Evolutionary conservation across 169 alveolate genomes (phyloP).

Genomic region (Eimeria tenella): DNA sequence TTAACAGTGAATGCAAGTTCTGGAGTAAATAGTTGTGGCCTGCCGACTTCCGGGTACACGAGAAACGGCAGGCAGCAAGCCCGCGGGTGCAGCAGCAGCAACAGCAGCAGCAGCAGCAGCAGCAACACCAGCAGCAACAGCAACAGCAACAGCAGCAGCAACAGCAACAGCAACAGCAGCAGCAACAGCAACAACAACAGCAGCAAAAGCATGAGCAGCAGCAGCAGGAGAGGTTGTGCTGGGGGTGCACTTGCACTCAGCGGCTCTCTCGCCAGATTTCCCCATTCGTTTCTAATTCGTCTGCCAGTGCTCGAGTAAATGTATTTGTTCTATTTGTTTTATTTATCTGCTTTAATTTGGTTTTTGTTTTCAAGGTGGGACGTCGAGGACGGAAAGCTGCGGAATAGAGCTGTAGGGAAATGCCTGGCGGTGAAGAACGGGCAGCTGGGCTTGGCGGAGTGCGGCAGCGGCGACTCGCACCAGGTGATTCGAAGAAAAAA

Average conservation of each 20-base stretch:
- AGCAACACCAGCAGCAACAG: background rate
- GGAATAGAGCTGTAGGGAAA: background rate
- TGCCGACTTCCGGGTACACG: no score
- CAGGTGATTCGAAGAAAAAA: background rate
- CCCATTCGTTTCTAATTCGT: background rate
- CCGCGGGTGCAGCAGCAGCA: no score
- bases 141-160: background rate
- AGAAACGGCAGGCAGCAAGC: no score
- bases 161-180: background rate
- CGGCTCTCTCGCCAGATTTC: no score
- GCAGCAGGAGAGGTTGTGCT: no score
- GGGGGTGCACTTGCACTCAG: no score
- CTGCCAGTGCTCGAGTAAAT: background rate
- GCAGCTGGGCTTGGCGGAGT: background rate
- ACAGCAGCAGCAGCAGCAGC: background rate
- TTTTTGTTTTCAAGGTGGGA: slow-evolving; percentile 17
- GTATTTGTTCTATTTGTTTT: background rate
- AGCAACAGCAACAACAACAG: background rate
- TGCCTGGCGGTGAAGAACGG: background rate
- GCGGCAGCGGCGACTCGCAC: background rate
- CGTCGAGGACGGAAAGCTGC: slow-evolving; percentile 8
- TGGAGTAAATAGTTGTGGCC: no score
- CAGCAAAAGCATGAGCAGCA: no score
- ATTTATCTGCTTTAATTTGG: background rate
- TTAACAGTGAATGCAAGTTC: no score